Base-by-base conservation (phyloP, 768 basidiomycete species). In the Amanita fuliginea region DNA sequence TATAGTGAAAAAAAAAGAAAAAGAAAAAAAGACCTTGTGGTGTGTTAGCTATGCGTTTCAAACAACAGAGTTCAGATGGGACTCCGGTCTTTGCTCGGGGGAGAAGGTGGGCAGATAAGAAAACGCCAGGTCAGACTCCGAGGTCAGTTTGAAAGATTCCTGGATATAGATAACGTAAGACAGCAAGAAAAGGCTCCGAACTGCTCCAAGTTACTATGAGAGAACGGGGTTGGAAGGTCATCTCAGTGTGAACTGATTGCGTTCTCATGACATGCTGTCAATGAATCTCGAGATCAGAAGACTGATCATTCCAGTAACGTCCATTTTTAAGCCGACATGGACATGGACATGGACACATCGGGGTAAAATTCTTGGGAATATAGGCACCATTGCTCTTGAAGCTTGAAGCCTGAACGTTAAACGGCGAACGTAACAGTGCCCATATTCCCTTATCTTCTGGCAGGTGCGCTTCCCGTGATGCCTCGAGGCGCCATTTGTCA, bases 241-340 rank as follows among this genome's bases (percentile, higher is more conserved):
- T 10, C 32, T 46, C 16, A 14, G 16, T 46, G 24, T n/a, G n/a
- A 43, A n/a, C 14, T 46, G 19, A 46, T 18, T 36, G 18, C n/a
- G 18, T 21, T 46, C 44, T 33, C 44, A 30, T 46, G 44, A 35
- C 44, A 46, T n/a, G 43, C 30, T 24, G 22, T 42, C 26, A 43
- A 28, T n/a, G n/a, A 10, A 26, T 43, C 42, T 43, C 42, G 42
- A 18, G 28, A 43, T 43, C 42, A 43, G 26, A 43, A 28, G 8
- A 26, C 24, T 43, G 42, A 43, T 43, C 26, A 26, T 14, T 28
- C 26, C n/a, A 11, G 21, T 26, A 14, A 22, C 40, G 6, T 9
- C 14, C 9, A 22, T 21, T 26, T 21, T 13, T 13, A 39, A 39
- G 21, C 37, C 21, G 37, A 39, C 39, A 40, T 9, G 39, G 39